phyloP scores from a whole-genome alignment of 139 green algal species.

The Chlorella sp. region DNA sequence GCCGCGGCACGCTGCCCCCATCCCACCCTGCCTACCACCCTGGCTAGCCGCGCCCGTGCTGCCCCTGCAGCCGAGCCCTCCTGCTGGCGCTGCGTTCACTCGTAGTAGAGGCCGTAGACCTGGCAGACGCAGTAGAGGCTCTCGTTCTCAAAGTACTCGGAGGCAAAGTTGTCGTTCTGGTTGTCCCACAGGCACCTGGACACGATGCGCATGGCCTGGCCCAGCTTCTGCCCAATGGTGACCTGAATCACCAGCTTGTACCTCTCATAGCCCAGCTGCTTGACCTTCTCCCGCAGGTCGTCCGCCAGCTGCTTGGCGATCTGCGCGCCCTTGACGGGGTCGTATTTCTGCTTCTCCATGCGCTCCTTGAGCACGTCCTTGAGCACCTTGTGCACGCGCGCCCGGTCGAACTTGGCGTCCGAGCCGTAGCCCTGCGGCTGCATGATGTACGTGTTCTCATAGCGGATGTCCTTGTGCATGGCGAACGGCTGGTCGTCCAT shows the following conservation, averaged over 20 bases:
- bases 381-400: constrained; percentile 62
- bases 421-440: constrained; percentile 53
- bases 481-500: not conserved
- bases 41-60: too few species aligned
- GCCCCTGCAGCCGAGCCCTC: too few species aligned
- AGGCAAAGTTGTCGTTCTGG: constrained; percentile 63
- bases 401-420: constrained; percentile 41
- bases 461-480: constrained; percentile 25
- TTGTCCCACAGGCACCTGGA: constrained; percentile 84
- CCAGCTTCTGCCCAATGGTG: constrained; percentile 76
- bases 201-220: constrained; percentile 71
- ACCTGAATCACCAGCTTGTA: constrained; percentile 77
- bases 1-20: too few species aligned
- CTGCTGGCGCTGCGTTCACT: constrained; percentile 16
- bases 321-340: constrained; percentile 73
- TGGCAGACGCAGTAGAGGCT: constrained; percentile 73
- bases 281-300: constrained; percentile 62
- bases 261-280: constrained; percentile 75
- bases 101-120: constrained; percentile 76
- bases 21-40: too few species aligned
- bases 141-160: constrained; percentile 71
- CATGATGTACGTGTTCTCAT: constrained; percentile 80
- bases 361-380: constrained; percentile 56
- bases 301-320: constrained; percentile 72
- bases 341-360: constrained; percentile 71